phyloP scores from a whole-genome alignment of 2,329 filamentous ascomycete species.

The Fusarium sarcochroum region DNA sequence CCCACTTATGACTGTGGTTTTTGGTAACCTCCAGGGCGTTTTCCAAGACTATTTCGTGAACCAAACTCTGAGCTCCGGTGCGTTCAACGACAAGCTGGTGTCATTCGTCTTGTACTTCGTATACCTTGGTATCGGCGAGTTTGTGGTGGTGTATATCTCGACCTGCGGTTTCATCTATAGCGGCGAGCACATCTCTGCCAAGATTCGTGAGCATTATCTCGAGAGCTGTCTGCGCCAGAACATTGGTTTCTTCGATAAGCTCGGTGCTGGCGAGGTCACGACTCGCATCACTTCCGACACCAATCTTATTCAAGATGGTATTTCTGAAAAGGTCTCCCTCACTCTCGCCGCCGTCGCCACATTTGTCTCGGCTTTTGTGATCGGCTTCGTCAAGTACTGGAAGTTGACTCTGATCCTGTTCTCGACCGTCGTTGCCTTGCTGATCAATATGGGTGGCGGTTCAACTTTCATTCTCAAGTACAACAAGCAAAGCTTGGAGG shows the following conservation, averaged over 20 bases:
- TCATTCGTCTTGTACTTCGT: slow-evolving; percentile 84
- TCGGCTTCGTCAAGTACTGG: slow-evolving; percentile 93
- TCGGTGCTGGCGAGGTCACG: slow-evolving; percentile 93
- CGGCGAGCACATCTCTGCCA: slow-evolving; percentile 82
- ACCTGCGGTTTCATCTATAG: slow-evolving; percentile 93
- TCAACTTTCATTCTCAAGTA: slow-evolving; percentile 84
- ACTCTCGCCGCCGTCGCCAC: slow-evolving; percentile 83
- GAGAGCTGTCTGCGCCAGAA: slow-evolving; percentile 88
- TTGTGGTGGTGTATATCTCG: slow-evolving; percentile 79
- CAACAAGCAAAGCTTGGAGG: slow-evolving; percentile 81
- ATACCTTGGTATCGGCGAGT: slow-evolving; percentile 86
- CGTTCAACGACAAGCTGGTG: slow-evolving; percentile 73
- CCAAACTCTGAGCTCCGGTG: slow-evolving; percentile 58
- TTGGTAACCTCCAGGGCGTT: slow-evolving; percentile 79
- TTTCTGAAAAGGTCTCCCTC: slow-evolving; percentile 89
- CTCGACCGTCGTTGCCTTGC: slow-evolving; percentile 84
- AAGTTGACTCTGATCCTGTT: slow-evolving; percentile 90
- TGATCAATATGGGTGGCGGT: slow-evolving; percentile 81
- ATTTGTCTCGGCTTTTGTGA: slow-evolving; percentile 90
- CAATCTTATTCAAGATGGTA: slow-evolving; percentile 92
- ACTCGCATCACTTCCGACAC: slow-evolving; percentile 95
- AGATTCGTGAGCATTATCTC: slow-evolving; percentile 87
- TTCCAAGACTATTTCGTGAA: slow-evolving; percentile 75
- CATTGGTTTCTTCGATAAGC: slow-evolving; percentile 92
- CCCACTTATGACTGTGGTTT: slow-evolving; percentile 86